Evolutionary conservation across 78 protist genomes (phyloP), one percentile per base, ranked within the genome.

Genomic region (Dictyostelium firmibasis): DNA sequence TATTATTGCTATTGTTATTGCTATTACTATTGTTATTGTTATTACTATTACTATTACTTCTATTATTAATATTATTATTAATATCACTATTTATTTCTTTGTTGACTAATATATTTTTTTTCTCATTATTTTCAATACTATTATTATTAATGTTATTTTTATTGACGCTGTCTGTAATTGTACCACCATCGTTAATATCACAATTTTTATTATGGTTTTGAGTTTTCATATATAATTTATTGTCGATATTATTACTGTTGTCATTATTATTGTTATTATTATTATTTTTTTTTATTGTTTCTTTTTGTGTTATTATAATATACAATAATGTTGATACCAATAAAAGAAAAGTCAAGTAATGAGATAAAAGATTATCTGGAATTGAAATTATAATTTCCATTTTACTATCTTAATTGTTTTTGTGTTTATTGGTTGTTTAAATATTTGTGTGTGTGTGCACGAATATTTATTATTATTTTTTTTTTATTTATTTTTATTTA

Each of bases 321-420:
- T 72, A 72, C 35, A 72, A 72, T 16, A 72, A 18, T 16, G 47
- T 33, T 3, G 36, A 72, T 16, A 72, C 36, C 35, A 72, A 72
- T 33, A 72, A 33, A 72, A 72, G 9, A 33, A 72, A 29, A 29
- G 79, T 33, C n/a, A 72, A 16, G 33, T 72, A 72, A 72, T 72
- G 38, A 18, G 79, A 33, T 72, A 72, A 16, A 11, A 72, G 79
- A 72, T 72, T 72, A 72, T 72, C 79, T 14, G 79, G 79, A 14
- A 72, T 72, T 27, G 35, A 18, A 33, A 72, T 72, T 72, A 44
- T 72, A 33, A 72, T 72, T 33, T 72, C 79, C 79, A 72, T 72
- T 29, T 72, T 31, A 72, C 33, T 72, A 33, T 23, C 16, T 23
- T 67, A 0, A 31, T 67, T 27, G 43, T 70, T 11, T 29, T 7